These are phyloP conservation scores for Karstenula rhodostoma DNA, from an alignment of 2,329 filamentous ascomycete genomes.

Conservation along the genomic window DNA sequence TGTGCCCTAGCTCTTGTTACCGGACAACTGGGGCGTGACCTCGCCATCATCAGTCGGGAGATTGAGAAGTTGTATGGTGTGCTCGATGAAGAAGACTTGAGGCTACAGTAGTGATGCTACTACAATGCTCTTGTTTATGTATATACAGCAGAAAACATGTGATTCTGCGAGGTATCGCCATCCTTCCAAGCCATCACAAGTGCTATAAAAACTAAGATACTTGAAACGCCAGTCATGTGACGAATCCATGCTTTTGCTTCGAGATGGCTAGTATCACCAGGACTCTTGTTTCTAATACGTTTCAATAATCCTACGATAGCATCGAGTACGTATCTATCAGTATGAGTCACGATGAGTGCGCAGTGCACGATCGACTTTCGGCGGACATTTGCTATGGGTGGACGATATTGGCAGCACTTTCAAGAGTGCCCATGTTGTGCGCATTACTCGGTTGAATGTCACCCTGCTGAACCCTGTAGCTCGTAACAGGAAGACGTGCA, in stretches of 20 bases:
- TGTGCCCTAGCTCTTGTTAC: conserved; percentile 66
- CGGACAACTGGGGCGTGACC: conserved; percentile 65
- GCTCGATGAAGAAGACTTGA: conserved; percentile 67
- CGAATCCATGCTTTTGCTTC: neutral
- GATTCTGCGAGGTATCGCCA: no score
- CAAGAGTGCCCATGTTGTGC: no score
- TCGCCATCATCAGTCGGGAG: conserved; percentile 61
- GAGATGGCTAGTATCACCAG: neutral
- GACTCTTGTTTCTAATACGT: neutral
- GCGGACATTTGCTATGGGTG: neutral
- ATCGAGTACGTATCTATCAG: neutral
- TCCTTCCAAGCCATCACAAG: neutral
- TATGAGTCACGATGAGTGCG: conserved; percentile 9
- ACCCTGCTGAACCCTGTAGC: neutral
- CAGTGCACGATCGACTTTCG: neutral
- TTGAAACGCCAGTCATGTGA: neutral
- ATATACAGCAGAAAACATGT: no score
- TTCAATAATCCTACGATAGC: neutral
- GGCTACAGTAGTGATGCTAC: conserved; percentile 51
- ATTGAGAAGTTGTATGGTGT: conserved; percentile 68
- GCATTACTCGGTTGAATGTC: neutral
- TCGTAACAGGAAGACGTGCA: neutral
- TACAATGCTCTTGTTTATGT: neutral
- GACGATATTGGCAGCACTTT: neutral
- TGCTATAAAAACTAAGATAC: neutral